Conservation (phyloP, 805 yeast species). For the Barnettozyma vustinii region DNA sequence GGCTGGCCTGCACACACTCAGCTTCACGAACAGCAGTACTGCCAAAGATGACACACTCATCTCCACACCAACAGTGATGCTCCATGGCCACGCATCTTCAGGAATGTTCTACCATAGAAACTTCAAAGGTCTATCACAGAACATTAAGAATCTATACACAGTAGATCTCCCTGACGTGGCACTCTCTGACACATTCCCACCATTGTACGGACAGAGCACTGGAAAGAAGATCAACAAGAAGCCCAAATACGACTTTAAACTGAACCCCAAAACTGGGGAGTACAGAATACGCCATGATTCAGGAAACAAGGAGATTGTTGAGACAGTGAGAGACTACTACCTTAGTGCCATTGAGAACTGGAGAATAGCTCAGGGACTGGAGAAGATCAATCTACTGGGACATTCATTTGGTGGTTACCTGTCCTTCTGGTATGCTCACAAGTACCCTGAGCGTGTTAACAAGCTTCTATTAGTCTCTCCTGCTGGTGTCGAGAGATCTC, state of each 20-base stretch:
- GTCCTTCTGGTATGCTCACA: slow-evolving; percentile 56
- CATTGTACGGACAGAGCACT: slow-evolving; percentile 19
- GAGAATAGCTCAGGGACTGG: slow-evolving; percentile 46
- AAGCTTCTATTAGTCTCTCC: slow-evolving; percentile 65
- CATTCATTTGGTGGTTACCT: slow-evolving; percentile 81
- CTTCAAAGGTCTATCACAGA: slow-evolving; percentile 42
- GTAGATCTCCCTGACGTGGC: slow-evolving; percentile 74
- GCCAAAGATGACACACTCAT: slow-evolving; percentile 8
- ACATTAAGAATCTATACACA: slow-evolving; percentile 56
- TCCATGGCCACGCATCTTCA: slow-evolving; percentile 95
- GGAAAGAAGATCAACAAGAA: slow-evolving; percentile 9
- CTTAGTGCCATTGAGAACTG: slow-evolving; percentile 58
- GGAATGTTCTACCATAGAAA: slow-evolving; percentile 76
- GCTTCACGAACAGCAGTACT: slow-evolving; percentile 23
- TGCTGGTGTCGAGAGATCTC: slow-evolving; percentile 70
- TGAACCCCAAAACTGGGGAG: not conserved
- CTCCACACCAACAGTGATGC: slow-evolving; percentile 41
- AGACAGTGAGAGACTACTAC: slow-evolving; percentile 49
- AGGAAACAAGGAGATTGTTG: slow-evolving; percentile 18
- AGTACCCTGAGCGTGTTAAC: slow-evolving; percentile 48
- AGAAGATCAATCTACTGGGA: slow-evolving; percentile 57
- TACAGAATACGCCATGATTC: slow-evolving; percentile 18
- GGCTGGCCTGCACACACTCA: slow-evolving; percentile 20
- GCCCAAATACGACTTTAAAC: slow-evolving; percentile 11
- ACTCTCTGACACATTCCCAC: slow-evolving; percentile 33